Evolutionary conservation across 2,329 filamentous ascomycete species (phyloP).

Genomic region (Neonectria coccinea): DNA sequence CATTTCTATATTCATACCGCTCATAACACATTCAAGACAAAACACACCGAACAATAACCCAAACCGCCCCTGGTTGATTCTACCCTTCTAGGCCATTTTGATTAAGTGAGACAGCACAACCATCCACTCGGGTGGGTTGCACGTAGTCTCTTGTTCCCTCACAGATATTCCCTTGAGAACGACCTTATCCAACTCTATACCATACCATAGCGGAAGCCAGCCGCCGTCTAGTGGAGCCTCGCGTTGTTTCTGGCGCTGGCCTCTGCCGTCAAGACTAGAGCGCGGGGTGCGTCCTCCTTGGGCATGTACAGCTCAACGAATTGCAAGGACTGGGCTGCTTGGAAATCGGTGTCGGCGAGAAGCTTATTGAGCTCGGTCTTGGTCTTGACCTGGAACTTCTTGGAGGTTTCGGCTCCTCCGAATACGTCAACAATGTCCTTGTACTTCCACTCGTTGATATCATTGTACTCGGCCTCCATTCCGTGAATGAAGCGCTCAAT

Average conservation of each 20-base stretch:
- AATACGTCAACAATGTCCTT: conserved; percentile 76
- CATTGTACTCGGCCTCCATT: conserved; percentile 83
- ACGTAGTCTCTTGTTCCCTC: conserved; percentile 18
- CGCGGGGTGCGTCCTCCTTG: conserved; percentile 79
- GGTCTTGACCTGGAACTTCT: conserved; percentile 76
- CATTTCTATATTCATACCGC: conserved; percentile 11
- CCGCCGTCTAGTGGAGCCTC: conserved; percentile 48
- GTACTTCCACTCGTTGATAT: conserved; percentile 81
- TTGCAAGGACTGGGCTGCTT: conserved; percentile 65
- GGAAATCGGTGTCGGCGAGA: conserved; percentile 74
- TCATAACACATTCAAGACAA: conserved; percentile 8
- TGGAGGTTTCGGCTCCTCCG: conserved; percentile 69
- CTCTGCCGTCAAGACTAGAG: conserved; percentile 76
- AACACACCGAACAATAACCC: conserved; percentile 5
- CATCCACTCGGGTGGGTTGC: conserved; percentile 20
- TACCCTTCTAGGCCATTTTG: conserved; percentile 39
- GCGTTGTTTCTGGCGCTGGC: conserved; percentile 77
- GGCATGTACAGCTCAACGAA: conserved; percentile 88
- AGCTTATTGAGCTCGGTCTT: conserved; percentile 75
- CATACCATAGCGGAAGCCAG: conserved; percentile 15
- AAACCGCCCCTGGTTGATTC: conserved; percentile 15
- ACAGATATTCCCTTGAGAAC: conserved; percentile 33
- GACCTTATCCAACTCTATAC: conserved; percentile 26
- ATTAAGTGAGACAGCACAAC: conserved; percentile 32
- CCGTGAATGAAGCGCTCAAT: conserved; percentile 92